phyloP scores from a whole-genome alignment of 371 early-diverging fungal genomes.

The Massospora cicadina region DNA sequence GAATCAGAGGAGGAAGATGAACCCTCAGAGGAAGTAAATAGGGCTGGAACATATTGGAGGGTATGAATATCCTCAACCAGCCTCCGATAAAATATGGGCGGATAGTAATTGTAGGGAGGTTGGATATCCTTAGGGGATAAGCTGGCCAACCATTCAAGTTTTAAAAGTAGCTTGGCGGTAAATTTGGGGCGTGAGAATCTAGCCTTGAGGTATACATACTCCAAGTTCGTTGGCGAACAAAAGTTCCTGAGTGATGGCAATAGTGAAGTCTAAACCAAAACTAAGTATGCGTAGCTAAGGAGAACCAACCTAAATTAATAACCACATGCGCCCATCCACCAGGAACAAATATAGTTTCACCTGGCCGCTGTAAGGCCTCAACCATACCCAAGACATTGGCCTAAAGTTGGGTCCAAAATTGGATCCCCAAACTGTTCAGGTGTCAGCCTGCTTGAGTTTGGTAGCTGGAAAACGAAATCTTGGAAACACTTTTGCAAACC shows the following conservation, averaged over 20 bases:
- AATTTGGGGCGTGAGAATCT: constrained; percentile 51
- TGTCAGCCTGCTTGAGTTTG: constrained; percentile 16
- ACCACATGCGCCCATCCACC: constrained; percentile 75
- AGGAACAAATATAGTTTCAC: constrained; percentile 71
- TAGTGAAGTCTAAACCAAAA: constrained; percentile 38
- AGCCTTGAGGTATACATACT: constrained; percentile 47
- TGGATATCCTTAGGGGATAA: not conserved
- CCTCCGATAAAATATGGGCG: not conserved
- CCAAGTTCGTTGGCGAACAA: constrained; percentile 51
- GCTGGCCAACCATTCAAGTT: constrained; percentile 24
- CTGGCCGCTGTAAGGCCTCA: constrained; percentile 53
- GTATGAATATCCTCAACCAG: not conserved
- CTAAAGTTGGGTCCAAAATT: constrained; percentile 18
- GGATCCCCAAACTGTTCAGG: constrained; percentile 12
- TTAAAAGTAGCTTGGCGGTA: constrained; percentile 27
- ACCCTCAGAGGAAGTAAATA: not conserved
- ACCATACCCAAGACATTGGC: constrained; percentile 46
- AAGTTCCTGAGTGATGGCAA: constrained; percentile 73
- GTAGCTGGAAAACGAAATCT: constrained; percentile 18
- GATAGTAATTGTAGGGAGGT: not conserved
- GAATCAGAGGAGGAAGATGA: not conserved
- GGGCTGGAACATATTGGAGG: not conserved
- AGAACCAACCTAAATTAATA: constrained; percentile 44
- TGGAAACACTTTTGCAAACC: constrained; percentile 60
- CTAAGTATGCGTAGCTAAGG: not conserved